These are phyloP conservation scores for Babesia ovata DNA, from an alignment of 169 alveolate genomes.

Conservation along the genomic window DNA sequence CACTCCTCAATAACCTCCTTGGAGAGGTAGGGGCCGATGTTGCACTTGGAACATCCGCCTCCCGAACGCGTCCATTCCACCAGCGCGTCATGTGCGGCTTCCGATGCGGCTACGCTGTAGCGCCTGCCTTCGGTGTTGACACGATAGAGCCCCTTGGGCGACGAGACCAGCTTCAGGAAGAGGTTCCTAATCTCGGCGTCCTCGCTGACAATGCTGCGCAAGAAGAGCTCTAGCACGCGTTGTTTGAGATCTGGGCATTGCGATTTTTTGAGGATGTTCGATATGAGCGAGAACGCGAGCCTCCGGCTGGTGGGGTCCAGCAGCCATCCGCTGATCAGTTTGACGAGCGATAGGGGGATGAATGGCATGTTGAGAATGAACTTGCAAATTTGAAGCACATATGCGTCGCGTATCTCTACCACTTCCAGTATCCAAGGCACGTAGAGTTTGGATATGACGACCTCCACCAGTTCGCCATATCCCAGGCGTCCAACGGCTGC, in stretches of 20 bases:
- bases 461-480: constrained; percentile 22
- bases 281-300: constrained; percentile 56
- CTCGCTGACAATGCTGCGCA: constrained; percentile 19
- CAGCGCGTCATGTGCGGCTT: constrained; percentile 32
- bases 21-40: constrained; percentile 8
- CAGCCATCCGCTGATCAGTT: constrained; percentile 41
- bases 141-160: constrained; percentile 63
- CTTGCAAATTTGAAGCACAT: constrained; percentile 34
- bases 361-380: constrained; percentile 51
- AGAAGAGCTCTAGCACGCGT: constrained; percentile 26
- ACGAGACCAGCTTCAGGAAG: constrained; percentile 47
- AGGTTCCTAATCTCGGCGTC: constrained; percentile 18
- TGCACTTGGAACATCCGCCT: constrained; percentile 19
- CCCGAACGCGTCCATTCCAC: constrained; percentile 14
- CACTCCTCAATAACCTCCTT: constrained; percentile 14
- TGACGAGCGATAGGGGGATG: constrained; percentile 33
- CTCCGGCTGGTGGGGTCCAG: constrained; percentile 16
- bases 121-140: constrained; percentile 21
- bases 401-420: constrained; percentile 41
- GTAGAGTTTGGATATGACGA: constrained; percentile 23
- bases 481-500: not conserved
- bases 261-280: constrained; percentile 55
- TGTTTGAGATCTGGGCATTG: constrained; percentile 21
- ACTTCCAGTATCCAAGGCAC: constrained; percentile 18
- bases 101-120: constrained; percentile 25